Evolutionary conservation across 208 protist genomes (phyloP).

Genomic region (Naegleria fowleri): DNA sequence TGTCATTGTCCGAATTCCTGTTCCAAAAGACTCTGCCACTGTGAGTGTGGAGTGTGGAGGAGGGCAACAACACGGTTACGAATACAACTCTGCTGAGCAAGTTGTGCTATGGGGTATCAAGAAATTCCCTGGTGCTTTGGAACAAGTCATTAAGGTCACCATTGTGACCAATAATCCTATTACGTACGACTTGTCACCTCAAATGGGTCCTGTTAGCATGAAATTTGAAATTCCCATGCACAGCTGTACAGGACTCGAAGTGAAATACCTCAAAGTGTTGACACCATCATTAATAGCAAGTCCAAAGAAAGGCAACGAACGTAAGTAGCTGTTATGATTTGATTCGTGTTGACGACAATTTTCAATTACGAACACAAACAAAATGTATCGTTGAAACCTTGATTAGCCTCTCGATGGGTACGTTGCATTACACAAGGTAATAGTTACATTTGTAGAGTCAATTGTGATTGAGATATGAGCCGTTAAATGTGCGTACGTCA

Average conservation of each 20-base stretch:
- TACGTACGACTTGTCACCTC: slow-evolving; percentile 30
- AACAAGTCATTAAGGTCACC: slow-evolving; percentile 54
- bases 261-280: slow-evolving; percentile 2
- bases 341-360: slow-evolving; percentile 50
- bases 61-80: slow-evolving; percentile 49
- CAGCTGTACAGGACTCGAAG: slow-evolving; percentile 25
- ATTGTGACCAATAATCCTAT: slow-evolving; percentile 51
- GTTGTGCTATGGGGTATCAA: slow-evolving; percentile 69
- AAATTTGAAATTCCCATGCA: slow-evolving; percentile 83
- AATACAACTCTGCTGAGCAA: slow-evolving; percentile 57
- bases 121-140: slow-evolving; percentile 53
- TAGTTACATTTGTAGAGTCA: slow-evolving; percentile 70
- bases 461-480: slow-evolving; percentile 17
- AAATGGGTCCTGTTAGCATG: slow-evolving; percentile 67
- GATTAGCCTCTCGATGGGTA: slow-evolving; percentile 72
- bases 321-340: slow-evolving; percentile 46
- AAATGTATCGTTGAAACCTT: too few species aligned
- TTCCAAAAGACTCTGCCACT: slow-evolving; percentile 50
- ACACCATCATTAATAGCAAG: not conserved
- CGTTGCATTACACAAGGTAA: slow-evolving; percentile 72
- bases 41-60: slow-evolving; percentile 47
- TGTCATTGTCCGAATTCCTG: slow-evolving; percentile 48
- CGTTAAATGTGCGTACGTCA: not conserved
- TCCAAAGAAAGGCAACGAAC: slow-evolving; percentile 23
- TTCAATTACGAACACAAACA: slow-evolving; percentile 57